A percentile compares a stretch with the other conserved stretches of the same genome.
Conservation (phyloP, 352 stramenopile species). For the Phytopythium kandeliae region DNA sequence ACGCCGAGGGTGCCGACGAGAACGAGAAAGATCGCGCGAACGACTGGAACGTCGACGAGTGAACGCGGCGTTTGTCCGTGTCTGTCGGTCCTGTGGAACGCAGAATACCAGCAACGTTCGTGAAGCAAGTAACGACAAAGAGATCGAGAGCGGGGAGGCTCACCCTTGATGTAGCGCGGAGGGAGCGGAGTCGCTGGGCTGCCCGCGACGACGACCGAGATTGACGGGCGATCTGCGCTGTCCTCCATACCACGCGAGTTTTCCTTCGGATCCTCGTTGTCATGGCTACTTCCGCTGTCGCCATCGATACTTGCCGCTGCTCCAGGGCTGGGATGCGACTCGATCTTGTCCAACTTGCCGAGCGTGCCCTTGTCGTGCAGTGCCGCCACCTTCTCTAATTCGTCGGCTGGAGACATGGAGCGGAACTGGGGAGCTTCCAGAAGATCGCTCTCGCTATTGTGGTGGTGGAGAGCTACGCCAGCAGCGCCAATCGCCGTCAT, state of each 20-base stretch:
- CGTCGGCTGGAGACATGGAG: constrained; percentile 42
- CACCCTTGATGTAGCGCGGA: constrained; percentile 59
- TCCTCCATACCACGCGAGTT: not conserved
- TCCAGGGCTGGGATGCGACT: constrained; percentile 30
- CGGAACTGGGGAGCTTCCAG: constrained; percentile 1
- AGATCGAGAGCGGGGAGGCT: not conserved
- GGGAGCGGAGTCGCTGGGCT: constrained; percentile 20
- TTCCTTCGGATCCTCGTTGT: not conserved
- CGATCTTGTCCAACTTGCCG: constrained; percentile 54
- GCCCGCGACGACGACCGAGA: not conserved
- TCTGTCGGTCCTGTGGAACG: constrained; percentile 15
- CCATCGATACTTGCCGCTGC: not conserved
- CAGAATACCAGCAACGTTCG: not conserved
- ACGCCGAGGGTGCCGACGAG: constrained; percentile 24
- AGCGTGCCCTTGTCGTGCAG: constrained; percentile 46
- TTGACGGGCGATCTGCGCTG: not conserved
- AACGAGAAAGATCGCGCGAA: constrained; percentile 79
- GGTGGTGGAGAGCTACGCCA: not conserved
- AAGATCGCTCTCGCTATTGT: not conserved
- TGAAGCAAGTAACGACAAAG: not conserved
- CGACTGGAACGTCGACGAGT: constrained; percentile 75
- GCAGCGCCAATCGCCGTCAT: constrained; percentile 3
- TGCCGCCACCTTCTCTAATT: constrained; percentile 53
- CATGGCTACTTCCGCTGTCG: not conserved
- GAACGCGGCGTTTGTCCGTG: constrained; percentile 65